Evolutionary conservation across 2,329 filamentous ascomycete species (phyloP), one percentile per base, ranked within the genome.

Genomic region (Didymella pomorum): DNA sequence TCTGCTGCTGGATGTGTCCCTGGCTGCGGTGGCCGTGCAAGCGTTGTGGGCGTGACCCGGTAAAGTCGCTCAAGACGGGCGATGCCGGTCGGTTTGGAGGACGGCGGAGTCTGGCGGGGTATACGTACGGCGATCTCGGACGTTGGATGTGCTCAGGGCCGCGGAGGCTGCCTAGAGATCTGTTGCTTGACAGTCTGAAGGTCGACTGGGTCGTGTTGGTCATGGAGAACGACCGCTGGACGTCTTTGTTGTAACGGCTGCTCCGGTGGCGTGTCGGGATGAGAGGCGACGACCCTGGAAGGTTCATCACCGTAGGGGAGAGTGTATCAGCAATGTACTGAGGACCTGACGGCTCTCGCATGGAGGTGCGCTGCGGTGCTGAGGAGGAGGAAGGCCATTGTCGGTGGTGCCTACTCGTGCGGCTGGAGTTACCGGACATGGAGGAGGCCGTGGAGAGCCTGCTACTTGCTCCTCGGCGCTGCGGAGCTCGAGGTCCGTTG

Each of bases 81-180:
- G 81, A 82, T 12, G 71, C 69, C 18, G 80, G 73, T 20, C 79
- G 74, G 61, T 79, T 77, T 14, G 76, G 76, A 14, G 77, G 75
- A 28, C 78, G 76, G 60, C 76, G 77, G 58, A 79, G 72, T 44
- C 79, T 72, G 49, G 74, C 75, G 2, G 78, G 79, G 61, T 81
- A 80, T 7, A 69, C 69, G 64, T 79, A 80, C 20, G 78, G 76
- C 25, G 76, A 79, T 45, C 71, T 70, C 12, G 74, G 70, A 29
- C 77, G 73, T 45, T 68, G 74, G 47, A 70, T 59, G 23, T 63
- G 63, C 21, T 78, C 78, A 45, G 78, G 74, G 57, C 76, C 75
- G 63, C 80, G 77, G 42, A 82, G 65, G 63, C 79, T 83, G 18
- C 75, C 74, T n/a, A 77, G 70, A 11, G 81, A 83, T 21, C 76